Evolutionary conservation across 129 eudicot genomes (phyloP).

Genomic region (carrot (Daucus carota)): DNA sequence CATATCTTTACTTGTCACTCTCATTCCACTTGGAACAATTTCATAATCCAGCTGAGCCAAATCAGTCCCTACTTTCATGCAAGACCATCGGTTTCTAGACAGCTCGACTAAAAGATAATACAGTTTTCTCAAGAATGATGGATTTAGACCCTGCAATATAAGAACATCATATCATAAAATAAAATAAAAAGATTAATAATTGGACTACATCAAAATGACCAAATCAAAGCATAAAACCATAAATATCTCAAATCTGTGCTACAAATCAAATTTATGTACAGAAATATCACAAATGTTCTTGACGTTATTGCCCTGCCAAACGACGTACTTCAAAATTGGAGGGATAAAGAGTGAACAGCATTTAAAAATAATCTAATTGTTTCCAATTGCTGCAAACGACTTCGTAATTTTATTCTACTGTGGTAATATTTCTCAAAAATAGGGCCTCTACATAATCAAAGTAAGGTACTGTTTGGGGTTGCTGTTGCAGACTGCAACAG

Average conservation of each 20-base stretch:
- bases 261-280: background rate
- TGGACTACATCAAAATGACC: background rate
- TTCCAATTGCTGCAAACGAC: too few relatives aligned
- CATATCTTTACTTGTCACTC: slow-evolving; percentile 32
- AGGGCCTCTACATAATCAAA: too few relatives aligned
- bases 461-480: too few relatives aligned
- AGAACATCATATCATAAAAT: background rate
- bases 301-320: too few relatives aligned
- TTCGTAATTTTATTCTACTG: too few relatives aligned
- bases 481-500: too few relatives aligned
- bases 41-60: slow-evolving; percentile 18
- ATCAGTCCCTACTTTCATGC: slow-evolving; percentile 25
- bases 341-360: too few relatives aligned
- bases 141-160: slow-evolving; percentile 43
- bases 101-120: slow-evolving; percentile 41
- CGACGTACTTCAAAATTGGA: too few relatives aligned
- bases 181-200: background rate
- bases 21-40: slow-evolving; percentile 30
- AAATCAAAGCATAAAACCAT: background rate
- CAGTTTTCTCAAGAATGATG: slow-evolving; percentile 36
- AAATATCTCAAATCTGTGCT: background rate
- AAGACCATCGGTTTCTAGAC: slow-evolving; percentile 25
- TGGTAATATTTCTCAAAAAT: too few relatives aligned
- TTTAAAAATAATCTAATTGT: background rate
- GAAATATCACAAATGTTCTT: background rate